Evolutionary conservation across 169 alveolate species (phyloP).

Genomic region (Pseudocohnilembus persalinus): DNA sequence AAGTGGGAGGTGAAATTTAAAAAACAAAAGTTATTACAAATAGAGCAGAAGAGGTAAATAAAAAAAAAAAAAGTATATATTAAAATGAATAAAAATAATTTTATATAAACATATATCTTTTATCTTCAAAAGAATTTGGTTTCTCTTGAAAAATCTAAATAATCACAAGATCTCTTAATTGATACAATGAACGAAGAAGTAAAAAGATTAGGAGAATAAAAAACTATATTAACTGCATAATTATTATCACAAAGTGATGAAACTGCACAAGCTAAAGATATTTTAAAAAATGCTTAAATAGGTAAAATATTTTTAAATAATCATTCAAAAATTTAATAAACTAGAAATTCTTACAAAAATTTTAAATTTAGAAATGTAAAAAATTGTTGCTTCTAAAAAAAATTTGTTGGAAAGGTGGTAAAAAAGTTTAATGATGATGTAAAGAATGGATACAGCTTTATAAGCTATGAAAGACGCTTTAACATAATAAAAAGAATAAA

Average conservation of each 20-base stretch:
- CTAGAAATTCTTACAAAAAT: no score
- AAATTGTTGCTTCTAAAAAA: constrained; percentile 76
- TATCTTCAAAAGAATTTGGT: constrained; percentile 55
- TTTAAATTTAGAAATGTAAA: constrained; percentile 66
- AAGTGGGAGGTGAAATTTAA: constrained; percentile 83
- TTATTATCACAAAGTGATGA: constrained; percentile 83
- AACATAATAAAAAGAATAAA: constrained; percentile 68
- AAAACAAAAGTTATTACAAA: constrained; percentile 82
- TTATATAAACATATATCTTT: no score
- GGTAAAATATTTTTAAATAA: neutral
- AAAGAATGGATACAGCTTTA: constrained; percentile 74
- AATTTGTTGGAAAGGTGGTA: constrained; percentile 79
- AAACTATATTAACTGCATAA: constrained; percentile 80
- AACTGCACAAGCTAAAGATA: constrained; percentile 82
- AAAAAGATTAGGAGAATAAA: constrained; percentile 79
- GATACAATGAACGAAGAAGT: constrained; percentile 86
- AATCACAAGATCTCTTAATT: constrained; percentile 85
- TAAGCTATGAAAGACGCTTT: constrained; percentile 66
- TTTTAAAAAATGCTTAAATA: constrained; percentile 83
- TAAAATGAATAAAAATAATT: no score
- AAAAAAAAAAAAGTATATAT: constrained; percentile 16
- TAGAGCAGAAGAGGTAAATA: constrained; percentile 74
- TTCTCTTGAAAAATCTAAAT: constrained; percentile 77
- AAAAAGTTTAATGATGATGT: constrained; percentile 66
- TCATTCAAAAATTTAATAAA: no score